Evolutionary conservation across 495 filamentous ascomycete genomes (phyloP).

Genomic region (Bryoglossum gracile): DNA sequence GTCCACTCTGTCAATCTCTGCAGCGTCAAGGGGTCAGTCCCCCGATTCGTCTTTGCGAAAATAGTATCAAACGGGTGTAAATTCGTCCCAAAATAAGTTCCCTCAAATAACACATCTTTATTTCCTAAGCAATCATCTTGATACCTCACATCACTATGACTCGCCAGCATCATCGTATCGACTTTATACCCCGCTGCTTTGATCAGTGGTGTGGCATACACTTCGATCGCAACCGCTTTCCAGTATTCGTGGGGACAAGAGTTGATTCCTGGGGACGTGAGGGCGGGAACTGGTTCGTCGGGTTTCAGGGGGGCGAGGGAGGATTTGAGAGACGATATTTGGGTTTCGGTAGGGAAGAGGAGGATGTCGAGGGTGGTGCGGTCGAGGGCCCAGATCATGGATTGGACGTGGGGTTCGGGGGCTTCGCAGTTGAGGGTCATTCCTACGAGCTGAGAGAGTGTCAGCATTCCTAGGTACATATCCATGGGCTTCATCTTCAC

Average conservation of each 20-base stretch:
- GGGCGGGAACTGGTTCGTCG: background rate
- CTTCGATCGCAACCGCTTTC: slow-evolving; percentile 24
- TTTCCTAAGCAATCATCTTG: slow-evolving; percentile 4
- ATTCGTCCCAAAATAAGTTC: slow-evolving; percentile 20
- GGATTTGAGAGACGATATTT: background rate
- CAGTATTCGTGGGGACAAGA: slow-evolving; percentile 21
- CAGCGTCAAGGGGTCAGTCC: slow-evolving; percentile 21
- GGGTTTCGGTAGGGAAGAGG: slow-evolving; percentile 20
- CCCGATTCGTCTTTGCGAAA: slow-evolving; percentile 26
- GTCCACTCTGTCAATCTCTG: slow-evolving; percentile 23
- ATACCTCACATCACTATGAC: slow-evolving; percentile 1
- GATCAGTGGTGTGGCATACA: slow-evolving; percentile 26
- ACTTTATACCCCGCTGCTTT: slow-evolving; percentile 27
- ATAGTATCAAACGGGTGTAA: slow-evolving; percentile 32
- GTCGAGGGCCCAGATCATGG: slow-evolving; percentile 35
- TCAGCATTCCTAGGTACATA: background rate
- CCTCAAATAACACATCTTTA: slow-evolving; percentile 13
- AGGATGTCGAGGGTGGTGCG: slow-evolving; percentile 27
- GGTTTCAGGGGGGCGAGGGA: no score
- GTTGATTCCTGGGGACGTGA: slow-evolving; percentile 18
- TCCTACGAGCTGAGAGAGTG: slow-evolving; percentile 27
- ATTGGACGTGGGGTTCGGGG: slow-evolving; percentile 28
- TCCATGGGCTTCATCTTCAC: no score
- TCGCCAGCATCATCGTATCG: slow-evolving; percentile 27
- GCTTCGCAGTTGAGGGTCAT: slow-evolving; percentile 29